Conservation (phyloP, 345 rosid species). For the Populus ilicifolia region DNA sequence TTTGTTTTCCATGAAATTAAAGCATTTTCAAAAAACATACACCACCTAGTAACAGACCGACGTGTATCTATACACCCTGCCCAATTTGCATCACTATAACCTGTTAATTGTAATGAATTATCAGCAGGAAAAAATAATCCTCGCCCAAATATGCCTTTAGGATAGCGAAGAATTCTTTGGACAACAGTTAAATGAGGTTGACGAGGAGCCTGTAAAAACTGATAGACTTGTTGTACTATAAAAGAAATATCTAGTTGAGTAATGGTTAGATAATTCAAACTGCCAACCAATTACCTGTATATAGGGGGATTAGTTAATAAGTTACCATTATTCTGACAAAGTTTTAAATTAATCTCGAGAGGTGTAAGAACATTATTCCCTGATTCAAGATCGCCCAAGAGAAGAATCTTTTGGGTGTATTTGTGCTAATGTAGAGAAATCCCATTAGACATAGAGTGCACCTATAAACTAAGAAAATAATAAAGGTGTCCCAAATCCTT, state of each 20-base stretch:
- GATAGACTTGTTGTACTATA: no score
- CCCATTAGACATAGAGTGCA: not conserved
- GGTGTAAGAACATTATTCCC: no score
- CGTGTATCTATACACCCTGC: not conserved
- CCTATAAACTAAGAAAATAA: not conserved
- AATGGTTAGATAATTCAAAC: not conserved
- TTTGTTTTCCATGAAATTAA: not conserved
- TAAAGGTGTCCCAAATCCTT: not conserved
- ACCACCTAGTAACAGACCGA: not conserved
- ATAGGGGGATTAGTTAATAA: not conserved
- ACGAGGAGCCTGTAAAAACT: not conserved
- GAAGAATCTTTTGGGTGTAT: no score
- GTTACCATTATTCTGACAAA: not conserved
- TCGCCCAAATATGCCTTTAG: not conserved
- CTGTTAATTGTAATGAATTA: not conserved
- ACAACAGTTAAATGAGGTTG: not conserved
- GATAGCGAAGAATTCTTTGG: no score
- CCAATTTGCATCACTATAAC: not conserved
- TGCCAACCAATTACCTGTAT: not conserved
- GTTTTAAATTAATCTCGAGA: constrained; percentile 1
- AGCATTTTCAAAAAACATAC: not conserved
- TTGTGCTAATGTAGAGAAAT: not conserved
- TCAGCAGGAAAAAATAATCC: not conserved
- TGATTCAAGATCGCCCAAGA: no score
- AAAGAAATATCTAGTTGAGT: no score